Conservation (phyloP, 768 basidiomycete species). For the Auricularia heimuer region DNA sequence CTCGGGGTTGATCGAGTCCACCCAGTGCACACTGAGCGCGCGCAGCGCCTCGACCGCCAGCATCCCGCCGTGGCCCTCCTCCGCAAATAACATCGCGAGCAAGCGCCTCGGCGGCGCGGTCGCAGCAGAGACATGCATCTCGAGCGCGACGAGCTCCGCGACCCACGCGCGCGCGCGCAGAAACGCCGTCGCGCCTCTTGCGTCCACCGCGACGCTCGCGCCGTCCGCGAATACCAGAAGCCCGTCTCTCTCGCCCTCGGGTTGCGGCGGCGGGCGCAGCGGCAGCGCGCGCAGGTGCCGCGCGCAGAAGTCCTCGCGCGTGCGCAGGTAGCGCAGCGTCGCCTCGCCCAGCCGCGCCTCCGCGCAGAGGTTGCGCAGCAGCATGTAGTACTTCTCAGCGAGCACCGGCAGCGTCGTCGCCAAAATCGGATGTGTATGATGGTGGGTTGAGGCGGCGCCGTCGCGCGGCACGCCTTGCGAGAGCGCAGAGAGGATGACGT, state of each 20-base stretch:
- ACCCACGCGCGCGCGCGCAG: slow-evolving; percentile 76
- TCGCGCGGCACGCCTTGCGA: slow-evolving; percentile 61
- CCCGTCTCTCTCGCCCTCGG: slow-evolving; percentile 37
- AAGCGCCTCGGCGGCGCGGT: slow-evolving; percentile 52
- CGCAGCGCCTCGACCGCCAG: slow-evolving; percentile 73
- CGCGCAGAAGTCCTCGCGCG: slow-evolving; percentile 80
- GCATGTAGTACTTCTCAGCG: slow-evolving; percentile 76
- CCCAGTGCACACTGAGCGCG: slow-evolving; percentile 83
- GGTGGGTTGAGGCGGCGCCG: slow-evolving; percentile 33
- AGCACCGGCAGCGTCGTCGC: slow-evolving; percentile 65
- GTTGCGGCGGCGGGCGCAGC: slow-evolving; percentile 40
- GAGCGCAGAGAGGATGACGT: slow-evolving; percentile 70
- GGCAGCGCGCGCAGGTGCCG: slow-evolving; percentile 76
- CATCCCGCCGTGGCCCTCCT: slow-evolving; percentile 39
- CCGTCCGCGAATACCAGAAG: slow-evolving; percentile 66
- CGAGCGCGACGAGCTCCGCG: slow-evolving; percentile 77
- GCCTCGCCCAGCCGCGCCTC: slow-evolving; percentile 75
- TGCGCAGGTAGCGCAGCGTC: slow-evolving; percentile 77
- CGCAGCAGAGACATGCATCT: slow-evolving; percentile 82
- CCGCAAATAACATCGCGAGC: slow-evolving; percentile 70
- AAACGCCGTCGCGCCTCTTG: slow-evolving; percentile 61
- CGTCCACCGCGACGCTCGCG: slow-evolving; percentile 55
- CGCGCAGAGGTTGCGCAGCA: slow-evolving; percentile 80
- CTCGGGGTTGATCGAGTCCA: slow-evolving; percentile 51
- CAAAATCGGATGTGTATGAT: slow-evolving; percentile 57